These are phyloP conservation scores for Arthonia radiata DNA, from an alignment of 495 filamentous ascomycete genomes.

Conservation along the genomic window DNA sequence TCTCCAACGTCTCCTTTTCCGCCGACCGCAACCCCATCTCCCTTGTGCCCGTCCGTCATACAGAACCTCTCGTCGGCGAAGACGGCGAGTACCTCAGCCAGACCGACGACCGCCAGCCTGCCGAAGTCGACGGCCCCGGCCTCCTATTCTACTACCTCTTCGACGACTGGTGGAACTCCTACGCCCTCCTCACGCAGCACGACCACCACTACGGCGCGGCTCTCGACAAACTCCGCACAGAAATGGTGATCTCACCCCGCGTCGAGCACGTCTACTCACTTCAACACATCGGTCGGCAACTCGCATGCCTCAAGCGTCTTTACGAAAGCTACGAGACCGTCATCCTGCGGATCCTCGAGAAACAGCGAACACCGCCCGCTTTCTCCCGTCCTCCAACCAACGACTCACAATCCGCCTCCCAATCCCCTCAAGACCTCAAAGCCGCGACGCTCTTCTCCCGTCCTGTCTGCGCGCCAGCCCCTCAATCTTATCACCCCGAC, in stretches of 20 bases:
- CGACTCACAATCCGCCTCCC: no score
- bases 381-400: no score
- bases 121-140: slow-evolving; percentile 36
- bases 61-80: slow-evolving; percentile 12
- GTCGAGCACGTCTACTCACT: slow-evolving; percentile 44
- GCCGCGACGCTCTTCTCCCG: no score
- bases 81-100: slow-evolving; percentile 6
- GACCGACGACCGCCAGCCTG: slow-evolving; percentile 9
- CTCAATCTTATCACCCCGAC: slow-evolving; percentile 46
- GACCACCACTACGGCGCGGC: slow-evolving; percentile 34
- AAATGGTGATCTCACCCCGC: slow-evolving; percentile 33
- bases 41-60: slow-evolving; percentile 12
- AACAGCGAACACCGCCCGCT: slow-evolving; percentile 13
- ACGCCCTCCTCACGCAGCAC: slow-evolving; percentile 31
- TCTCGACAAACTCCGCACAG: slow-evolving; percentile 26
- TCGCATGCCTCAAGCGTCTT: slow-evolving; percentile 44
- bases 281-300: slow-evolving; percentile 41
- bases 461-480: slow-evolving; percentile 61
- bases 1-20: slow-evolving; percentile 28
- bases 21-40: slow-evolving; percentile 8
- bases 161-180: slow-evolving; percentile 59
- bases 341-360: slow-evolving; percentile 42
- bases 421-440: no score
- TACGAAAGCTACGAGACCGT: slow-evolving; percentile 61
- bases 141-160: slow-evolving; percentile 71